phyloP scores from a whole-genome alignment of 768 basidiomycete species.

The Lentinula sp. region DNA sequence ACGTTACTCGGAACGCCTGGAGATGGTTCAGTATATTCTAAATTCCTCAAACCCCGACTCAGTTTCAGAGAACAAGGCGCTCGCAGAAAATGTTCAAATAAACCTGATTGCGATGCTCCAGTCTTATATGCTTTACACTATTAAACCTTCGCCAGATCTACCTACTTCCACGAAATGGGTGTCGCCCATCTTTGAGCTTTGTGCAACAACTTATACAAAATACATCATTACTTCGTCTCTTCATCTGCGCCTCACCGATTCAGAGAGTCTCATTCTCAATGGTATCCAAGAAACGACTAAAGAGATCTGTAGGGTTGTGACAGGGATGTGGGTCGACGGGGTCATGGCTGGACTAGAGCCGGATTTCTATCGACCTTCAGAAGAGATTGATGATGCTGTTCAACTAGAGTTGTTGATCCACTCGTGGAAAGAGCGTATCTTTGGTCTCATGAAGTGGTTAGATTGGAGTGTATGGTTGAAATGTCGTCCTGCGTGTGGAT shows the following conservation, averaged over 20 bases:
- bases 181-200: constrained; percentile 23
- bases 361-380: background rate
- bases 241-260: constrained; percentile 8
- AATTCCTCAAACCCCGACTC: constrained; percentile 11
- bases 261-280: constrained; percentile 13
- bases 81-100: constrained; percentile 18
- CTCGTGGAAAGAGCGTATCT: constrained; percentile 9
- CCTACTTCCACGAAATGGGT: constrained; percentile 22
- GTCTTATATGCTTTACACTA: constrained; percentile 21
- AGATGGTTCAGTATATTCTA: constrained; percentile 31
- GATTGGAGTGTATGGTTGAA: constrained; percentile 19
- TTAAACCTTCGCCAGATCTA: background rate
- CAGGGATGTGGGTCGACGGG: constrained; percentile 15
- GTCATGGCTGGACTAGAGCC: constrained; percentile 12
- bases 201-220: constrained; percentile 25
- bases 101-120: constrained; percentile 24
- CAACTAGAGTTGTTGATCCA: constrained; percentile 2
- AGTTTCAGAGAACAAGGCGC: constrained; percentile 3
- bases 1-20: constrained; percentile 35
- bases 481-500: constrained; percentile 15
- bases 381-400: background rate
- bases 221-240: constrained; percentile 12
- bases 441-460: constrained; percentile 14
- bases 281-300: constrained; percentile 13
- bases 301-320: constrained; percentile 16